Base-by-base conservation (phyloP, 129 eudicot genomes). In the Ambrosia trifida region DNA sequence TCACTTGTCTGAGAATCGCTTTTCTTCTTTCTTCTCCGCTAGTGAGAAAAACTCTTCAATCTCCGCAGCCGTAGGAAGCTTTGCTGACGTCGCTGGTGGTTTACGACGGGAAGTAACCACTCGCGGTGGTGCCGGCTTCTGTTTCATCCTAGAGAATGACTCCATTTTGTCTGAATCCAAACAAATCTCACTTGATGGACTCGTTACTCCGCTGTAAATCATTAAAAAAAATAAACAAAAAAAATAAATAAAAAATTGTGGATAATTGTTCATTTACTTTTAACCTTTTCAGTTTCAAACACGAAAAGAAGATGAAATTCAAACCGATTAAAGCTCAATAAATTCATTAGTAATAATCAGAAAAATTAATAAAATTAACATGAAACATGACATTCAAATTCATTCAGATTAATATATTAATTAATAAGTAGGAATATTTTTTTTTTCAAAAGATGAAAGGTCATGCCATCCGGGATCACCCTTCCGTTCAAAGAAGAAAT, bases 1-100 rank as follows among this genome's bases (percentile, higher is more conserved):
- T 83, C 81, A 90, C 97, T 85, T 87, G 66, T 87, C 86, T 10
- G 78, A 18, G 69, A 90, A 90, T 62, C 89, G 89, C 62, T 81
- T 62, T 30, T 79, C 86, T 68, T 87, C 89, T 31, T 47, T 57
- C 83, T 77, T 83, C 77, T 90, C 95, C 2, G 82, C 89, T 19
- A 33, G 83, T 0, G 89, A 43, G 80, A 90, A 90, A 72, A 90
- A 90, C 66, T 85, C 95, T 16, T 90, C 95, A 32, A 90, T 74
- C 78, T 90, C 95, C 62, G 81, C 83, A 47, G 78, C 72, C 56
- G 83, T 56, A 2, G 91, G 89, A 83, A 32, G 35, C 35, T 74
- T 71, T 11, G 69, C 60, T 38, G 46, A 64, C 49, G 70, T 67
- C 0, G 60, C 31, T 12, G 30, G 77, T 56, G 38, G 79, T 56